Conservation (phyloP, 257 asterid species). For the Lycium barbarum region DNA sequence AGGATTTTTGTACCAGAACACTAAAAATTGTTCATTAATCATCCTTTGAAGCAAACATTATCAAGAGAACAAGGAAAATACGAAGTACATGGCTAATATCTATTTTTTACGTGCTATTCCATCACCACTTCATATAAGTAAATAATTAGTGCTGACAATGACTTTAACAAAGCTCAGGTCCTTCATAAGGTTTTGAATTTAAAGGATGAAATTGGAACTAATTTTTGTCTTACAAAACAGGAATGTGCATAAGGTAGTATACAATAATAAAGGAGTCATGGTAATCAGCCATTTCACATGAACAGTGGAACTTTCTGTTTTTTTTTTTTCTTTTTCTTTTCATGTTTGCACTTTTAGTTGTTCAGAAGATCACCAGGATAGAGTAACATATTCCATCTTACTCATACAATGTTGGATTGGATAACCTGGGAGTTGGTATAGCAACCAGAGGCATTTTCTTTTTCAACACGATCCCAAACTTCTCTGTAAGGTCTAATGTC, state of each 20-base stretch:
- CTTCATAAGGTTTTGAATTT: background rate
- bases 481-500: constrained; percentile 52
- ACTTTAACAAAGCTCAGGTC: background rate
- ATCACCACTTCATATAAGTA: background rate
- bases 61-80: background rate
- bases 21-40: background rate
- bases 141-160: background rate
- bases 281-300: background rate
- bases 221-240: background rate
- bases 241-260: background rate
- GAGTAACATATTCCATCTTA: constrained; percentile 9
- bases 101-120: background rate
- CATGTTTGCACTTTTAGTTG: background rate
- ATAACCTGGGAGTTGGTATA: constrained; percentile 59
- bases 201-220: background rate
- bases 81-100: no score
- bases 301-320: no score
- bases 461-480: constrained; percentile 72
- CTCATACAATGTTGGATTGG: constrained; percentile 44
- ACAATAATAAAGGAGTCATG: background rate
- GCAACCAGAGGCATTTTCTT: constrained; percentile 59
- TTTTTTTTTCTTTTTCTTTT: no score
- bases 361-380: background rate
- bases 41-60: background rate
- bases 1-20: background rate